Evolutionary conservation across 1,139 yeast genomes (phyloP).

Genomic region (Scheffersomyces titani): DNA sequence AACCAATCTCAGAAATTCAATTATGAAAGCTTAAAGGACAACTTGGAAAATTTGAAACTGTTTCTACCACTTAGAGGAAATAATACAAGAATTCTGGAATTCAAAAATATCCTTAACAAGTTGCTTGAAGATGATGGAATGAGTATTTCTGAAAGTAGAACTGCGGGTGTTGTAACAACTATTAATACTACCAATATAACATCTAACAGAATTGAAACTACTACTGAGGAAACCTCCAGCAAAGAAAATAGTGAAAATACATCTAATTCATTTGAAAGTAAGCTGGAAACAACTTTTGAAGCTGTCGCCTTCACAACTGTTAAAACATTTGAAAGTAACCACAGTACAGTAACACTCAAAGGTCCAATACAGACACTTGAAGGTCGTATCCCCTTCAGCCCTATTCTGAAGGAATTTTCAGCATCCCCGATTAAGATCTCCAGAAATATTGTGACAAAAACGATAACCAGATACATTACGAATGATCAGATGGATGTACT

Average conservation of each 20-base stretch:
- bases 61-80: constrained; percentile 9
- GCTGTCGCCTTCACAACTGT: neutral
- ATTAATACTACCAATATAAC: neutral
- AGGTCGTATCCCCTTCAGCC: neutral
- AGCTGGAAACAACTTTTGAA: neutral
- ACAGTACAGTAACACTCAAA: neutral
- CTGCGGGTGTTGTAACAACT: neutral
- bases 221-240: neutral
- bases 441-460: neutral
- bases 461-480: neutral
- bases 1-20: neutral
- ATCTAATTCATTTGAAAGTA: neutral
- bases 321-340: neutral
- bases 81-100: constrained; percentile 1
- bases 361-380: neutral
- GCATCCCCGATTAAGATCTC: neutral
- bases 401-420: neutral
- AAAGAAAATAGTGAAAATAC: neutral
- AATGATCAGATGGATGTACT: neutral
- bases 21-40: constrained; percentile 8
- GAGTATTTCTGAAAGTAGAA: neutral
- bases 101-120: constrained; percentile 1
- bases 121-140: neutral
- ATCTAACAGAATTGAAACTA: neutral
- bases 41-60: constrained; percentile 10